Conservation (phyloP, 345 rosid genomes). For the Zanthoxylum bungeanum region DNA sequence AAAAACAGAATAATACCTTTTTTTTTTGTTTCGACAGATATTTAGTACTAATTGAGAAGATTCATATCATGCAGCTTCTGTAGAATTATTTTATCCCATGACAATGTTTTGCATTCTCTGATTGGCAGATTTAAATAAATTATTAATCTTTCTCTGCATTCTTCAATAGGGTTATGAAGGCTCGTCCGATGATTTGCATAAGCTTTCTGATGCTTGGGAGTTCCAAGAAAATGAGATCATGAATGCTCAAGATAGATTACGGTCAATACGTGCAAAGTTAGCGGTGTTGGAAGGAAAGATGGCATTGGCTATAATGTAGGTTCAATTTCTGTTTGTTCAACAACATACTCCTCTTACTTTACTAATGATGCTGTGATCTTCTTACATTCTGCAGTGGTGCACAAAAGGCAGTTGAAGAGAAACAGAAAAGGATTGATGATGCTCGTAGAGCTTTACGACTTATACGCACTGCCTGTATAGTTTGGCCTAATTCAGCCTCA, state of each 20-base stretch:
- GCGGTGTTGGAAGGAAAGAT: constrained; percentile 89
- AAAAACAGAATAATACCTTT: not conserved
- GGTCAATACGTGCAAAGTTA: constrained; percentile 78
- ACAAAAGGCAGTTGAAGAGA: constrained; percentile 66
- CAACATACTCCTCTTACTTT: constrained; percentile 5
- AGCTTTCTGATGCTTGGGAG: constrained; percentile 82
- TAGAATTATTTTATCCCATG: not conserved
- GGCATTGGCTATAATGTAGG: constrained; percentile 74
- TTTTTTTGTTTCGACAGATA: not conserved
- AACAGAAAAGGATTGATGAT: constrained; percentile 67
- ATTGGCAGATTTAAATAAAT: constrained; percentile 18
- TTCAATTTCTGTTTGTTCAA: constrained; percentile 10
- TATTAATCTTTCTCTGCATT: constrained; percentile 15
- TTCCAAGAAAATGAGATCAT: constrained; percentile 79
- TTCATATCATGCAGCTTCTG: not conserved
- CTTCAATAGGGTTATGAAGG: constrained; percentile 34
- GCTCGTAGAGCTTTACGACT: constrained; percentile 57
- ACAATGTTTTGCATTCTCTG: constrained; percentile 4
- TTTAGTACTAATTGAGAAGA: constrained; percentile 3
- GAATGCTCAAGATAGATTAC: constrained; percentile 58
- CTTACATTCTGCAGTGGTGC: constrained; percentile 49
- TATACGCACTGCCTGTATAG: constrained; percentile 64
- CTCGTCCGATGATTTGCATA: constrained; percentile 34
- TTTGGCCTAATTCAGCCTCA: constrained; percentile 83
- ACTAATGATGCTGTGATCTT: not conserved